phyloP scores from a whole-genome alignment of 129 eudicot genomes.

The Escallonia rubra region DNA sequence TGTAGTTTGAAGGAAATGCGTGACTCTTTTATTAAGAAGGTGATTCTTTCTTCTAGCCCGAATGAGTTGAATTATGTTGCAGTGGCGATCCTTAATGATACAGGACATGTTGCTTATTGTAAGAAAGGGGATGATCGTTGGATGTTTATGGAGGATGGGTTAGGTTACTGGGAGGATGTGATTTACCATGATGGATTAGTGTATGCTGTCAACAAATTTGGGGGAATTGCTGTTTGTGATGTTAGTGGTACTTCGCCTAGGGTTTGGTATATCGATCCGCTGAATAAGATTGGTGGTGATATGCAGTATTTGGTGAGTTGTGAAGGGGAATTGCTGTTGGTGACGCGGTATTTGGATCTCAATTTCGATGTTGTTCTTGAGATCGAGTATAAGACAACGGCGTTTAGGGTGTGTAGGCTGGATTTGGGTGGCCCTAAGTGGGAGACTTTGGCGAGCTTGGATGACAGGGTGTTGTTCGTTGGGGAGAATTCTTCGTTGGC shows the following conservation, averaged over 20 bases:
- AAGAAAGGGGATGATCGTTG: constrained; percentile 34
- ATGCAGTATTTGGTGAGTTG: constrained; percentile 66
- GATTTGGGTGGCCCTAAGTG: constrained; percentile 35
- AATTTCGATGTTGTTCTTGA: constrained; percentile 49
- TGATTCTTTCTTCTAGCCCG: constrained; percentile 57
- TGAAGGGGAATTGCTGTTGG: constrained; percentile 48
- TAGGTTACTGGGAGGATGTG: constrained; percentile 57
- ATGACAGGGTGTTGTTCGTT: constrained; percentile 45
- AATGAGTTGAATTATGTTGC: constrained; percentile 22
- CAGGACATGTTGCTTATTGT: constrained; percentile 68
- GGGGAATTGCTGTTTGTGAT: constrained; percentile 58
- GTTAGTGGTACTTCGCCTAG: constrained; percentile 23
- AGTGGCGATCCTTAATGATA: constrained; percentile 43
- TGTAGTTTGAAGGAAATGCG: constrained; percentile 65
- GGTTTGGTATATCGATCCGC: constrained; percentile 32
- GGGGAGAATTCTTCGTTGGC: constrained; percentile 78
- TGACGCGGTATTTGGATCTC: constrained; percentile 54
- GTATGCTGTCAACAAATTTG: constrained; percentile 62
- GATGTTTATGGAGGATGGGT: constrained; percentile 45
- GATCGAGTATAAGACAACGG: constrained; percentile 41
- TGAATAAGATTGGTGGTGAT: constrained; percentile 51
- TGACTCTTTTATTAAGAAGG: constrained; percentile 55
- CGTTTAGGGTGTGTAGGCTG: constrained; percentile 52
- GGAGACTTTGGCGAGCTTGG: constrained; percentile 50
- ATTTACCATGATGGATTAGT: constrained; percentile 45